phyloP scores from a whole-genome alignment of 2,329 filamentous ascomycete genomes.

The Helminthosporium solani region DNA sequence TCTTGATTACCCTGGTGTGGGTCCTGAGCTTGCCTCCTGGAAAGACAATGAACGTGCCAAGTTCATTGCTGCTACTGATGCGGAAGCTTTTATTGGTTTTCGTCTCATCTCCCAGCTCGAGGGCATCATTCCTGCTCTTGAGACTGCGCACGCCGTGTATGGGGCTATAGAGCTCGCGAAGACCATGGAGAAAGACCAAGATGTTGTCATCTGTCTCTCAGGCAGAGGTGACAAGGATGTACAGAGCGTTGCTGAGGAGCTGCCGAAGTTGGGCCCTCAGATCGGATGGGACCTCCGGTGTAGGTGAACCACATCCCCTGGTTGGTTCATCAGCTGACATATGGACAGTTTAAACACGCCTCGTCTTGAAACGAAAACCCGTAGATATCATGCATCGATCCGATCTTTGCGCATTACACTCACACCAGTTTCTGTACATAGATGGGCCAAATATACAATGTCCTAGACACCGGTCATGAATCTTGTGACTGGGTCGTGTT shows the following conservation, averaged over 20 bases:
- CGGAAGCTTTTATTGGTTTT: constrained; percentile 87
- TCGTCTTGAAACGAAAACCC: no score
- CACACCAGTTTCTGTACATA: no score
- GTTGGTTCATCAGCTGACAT: constrained; percentile 17
- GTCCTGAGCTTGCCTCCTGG: constrained; percentile 88
- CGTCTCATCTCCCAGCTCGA: constrained; percentile 80
- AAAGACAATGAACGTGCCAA: constrained; percentile 85
- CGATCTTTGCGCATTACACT: no score
- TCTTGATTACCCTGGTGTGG: constrained; percentile 95
- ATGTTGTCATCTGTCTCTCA: constrained; percentile 90
- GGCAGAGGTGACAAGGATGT: constrained; percentile 98
- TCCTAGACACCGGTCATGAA: no score
- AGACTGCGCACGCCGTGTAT: constrained; percentile 89
- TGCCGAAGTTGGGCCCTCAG: constrained; percentile 82
- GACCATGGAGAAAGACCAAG: constrained; percentile 83
- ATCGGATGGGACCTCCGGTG: constrained; percentile 72
- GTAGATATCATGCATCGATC: no score
- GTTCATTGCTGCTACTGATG: constrained; percentile 89
- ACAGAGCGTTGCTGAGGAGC: constrained; percentile 92
- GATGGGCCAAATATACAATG: no score
- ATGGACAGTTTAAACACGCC: constrained; percentile 22
- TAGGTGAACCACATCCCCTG: constrained; percentile 20
- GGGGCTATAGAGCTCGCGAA: constrained; percentile 89
- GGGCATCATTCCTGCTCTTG: constrained; percentile 94
- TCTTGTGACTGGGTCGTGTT: no score